Conservation (phyloP, 768 basidiomycete species). For the Collybiopsis luxurians region DNA sequence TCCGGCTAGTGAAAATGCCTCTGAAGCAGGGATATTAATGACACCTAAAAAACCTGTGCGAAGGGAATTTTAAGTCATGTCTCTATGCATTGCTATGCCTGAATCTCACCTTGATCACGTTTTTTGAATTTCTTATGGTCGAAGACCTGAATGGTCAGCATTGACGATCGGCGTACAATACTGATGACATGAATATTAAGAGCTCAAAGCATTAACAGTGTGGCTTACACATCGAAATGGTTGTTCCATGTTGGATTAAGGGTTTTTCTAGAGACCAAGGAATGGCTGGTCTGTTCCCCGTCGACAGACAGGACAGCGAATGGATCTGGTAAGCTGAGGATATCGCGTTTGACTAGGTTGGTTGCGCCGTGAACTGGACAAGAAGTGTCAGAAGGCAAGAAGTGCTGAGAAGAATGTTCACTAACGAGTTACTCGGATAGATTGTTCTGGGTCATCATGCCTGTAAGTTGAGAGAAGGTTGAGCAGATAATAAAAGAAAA, state of each 20-base stretch:
- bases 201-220: not conserved
- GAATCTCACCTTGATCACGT: slow-evolving; percentile 67
- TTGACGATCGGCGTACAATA: slow-evolving; percentile 68
- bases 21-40: slow-evolving; percentile 51
- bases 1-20: slow-evolving; percentile 48
- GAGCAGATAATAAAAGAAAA: too few species aligned
- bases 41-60: slow-evolving; percentile 58
- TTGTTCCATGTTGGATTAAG: slow-evolving; percentile 82
- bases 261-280: slow-evolving; percentile 64
- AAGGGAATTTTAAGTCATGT: slow-evolving; percentile 33
- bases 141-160: slow-evolving; percentile 83
- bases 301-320: slow-evolving; percentile 88
- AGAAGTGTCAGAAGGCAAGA: not conserved
- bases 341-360: slow-evolving; percentile 71
- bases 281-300: slow-evolving; percentile 78
- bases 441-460: slow-evolving; percentile 46
- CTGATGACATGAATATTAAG: slow-evolving; percentile 29
- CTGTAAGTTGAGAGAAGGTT: slow-evolving; percentile 23
- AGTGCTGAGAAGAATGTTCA: not conserved
- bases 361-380: slow-evolving; percentile 71
- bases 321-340: slow-evolving; percentile 82
- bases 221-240: slow-evolving; percentile 79
- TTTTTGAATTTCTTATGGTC: slow-evolving; percentile 88
- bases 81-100: slow-evolving; percentile 35
- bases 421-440: slow-evolving; percentile 51